Conservation (phyloP, 2,329 filamentous ascomycete genomes). For the Diaporthe destruens region DNA sequence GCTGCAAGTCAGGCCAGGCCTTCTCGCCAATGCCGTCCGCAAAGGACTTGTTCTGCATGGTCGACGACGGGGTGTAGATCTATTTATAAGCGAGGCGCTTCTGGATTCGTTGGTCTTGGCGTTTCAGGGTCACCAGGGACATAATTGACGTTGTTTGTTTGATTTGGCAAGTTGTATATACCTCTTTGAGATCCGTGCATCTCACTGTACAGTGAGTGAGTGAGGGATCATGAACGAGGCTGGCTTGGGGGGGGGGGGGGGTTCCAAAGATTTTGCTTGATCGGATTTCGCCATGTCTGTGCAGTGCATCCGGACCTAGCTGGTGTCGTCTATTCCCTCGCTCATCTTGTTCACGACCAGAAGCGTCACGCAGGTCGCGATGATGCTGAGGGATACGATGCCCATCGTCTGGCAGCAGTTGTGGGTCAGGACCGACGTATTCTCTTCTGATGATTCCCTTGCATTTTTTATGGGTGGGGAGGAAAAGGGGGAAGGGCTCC, state of each 20-base stretch:
- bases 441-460: background rate
- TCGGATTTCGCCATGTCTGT: background rate
- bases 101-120: conserved; percentile 9
- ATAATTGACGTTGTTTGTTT: background rate
- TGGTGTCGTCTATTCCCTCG: conserved; percentile 45
- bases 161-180: conserved; percentile 35
- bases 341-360: conserved; percentile 62
- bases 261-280: background rate
- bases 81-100: conserved; percentile 36
- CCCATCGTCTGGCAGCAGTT: conserved; percentile 66
- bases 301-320: background rate
- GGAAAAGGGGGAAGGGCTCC: background rate
- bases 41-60: conserved; percentile 75
- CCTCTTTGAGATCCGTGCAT: background rate
- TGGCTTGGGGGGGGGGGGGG: background rate
- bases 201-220: background rate
- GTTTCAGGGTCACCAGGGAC: conserved; percentile 17
- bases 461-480: too few species aligned
- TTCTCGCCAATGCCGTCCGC: conserved; percentile 54
- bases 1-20: conserved; percentile 60
- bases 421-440: background rate
- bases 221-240: background rate
- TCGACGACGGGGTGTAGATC: conserved; percentile 47
- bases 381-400: conserved; percentile 71
- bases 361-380: conserved; percentile 75